These are phyloP conservation scores for Metschnikowia colocasiae DNA, from an alignment of 805 yeast genomes.

Conservation along the genomic window DNA sequence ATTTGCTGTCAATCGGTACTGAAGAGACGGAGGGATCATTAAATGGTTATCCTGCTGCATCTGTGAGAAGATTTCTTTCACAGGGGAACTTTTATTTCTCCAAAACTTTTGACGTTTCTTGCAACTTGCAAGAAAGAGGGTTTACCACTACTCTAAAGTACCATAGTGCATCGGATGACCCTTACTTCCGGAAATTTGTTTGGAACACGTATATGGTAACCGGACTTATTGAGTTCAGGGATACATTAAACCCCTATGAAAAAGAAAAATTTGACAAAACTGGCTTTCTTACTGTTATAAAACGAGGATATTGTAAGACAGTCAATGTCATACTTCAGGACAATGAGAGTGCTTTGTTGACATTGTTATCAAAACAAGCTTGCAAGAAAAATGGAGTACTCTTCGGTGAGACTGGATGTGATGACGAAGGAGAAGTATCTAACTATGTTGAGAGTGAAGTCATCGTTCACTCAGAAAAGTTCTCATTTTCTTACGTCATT, in stretches of 20 bases:
- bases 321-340: constrained; percentile 30
- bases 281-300: constrained; percentile 45
- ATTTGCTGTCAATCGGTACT: constrained; percentile 10
- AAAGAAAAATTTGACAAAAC: constrained; percentile 41
- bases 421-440: constrained; percentile 52
- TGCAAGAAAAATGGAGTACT: constrained; percentile 46
- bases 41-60: constrained; percentile 38
- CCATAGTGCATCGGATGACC: constrained; percentile 25
- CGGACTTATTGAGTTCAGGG: constrained; percentile 46
- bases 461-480: constrained; percentile 39
- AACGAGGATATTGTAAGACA: constrained; percentile 51
- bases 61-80: constrained; percentile 42
- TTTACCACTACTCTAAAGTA: constrained; percentile 23
- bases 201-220: constrained; percentile 51
- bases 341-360: constrained; percentile 38
- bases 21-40: constrained; percentile 16
- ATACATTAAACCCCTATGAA: constrained; percentile 40
- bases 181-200: constrained; percentile 44
- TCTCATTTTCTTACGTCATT: constrained; percentile 43
- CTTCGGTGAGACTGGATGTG: constrained; percentile 57
- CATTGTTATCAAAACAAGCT: constrained; percentile 51
- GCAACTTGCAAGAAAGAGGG: constrained; percentile 45
- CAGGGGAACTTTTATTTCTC: constrained; percentile 50
- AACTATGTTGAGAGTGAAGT: constrained; percentile 53
- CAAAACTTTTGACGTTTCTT: constrained; percentile 43